Conservation (phyloP, 2,329 filamentous ascomycete genomes). For the Delphinella strobiligena region DNA sequence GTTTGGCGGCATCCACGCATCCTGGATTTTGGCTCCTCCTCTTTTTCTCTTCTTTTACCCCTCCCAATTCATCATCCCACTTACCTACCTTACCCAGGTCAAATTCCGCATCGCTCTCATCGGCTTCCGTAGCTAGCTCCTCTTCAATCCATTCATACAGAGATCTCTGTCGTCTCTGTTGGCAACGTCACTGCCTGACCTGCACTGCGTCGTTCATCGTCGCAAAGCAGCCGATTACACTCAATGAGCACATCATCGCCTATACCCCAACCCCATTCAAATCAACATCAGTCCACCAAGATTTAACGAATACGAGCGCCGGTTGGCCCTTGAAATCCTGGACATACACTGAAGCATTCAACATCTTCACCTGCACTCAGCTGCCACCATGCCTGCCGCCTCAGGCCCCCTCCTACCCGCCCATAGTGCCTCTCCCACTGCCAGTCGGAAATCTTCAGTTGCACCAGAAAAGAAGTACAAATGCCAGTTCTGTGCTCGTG, state of each 20-base stretch:
- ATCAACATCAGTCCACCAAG: slow-evolving; percentile 18
- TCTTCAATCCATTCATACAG: slow-evolving; percentile 1
- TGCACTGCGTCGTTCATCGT: slow-evolving; percentile 6
- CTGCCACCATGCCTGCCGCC: slow-evolving; percentile 51
- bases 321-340: slow-evolving; percentile 16
- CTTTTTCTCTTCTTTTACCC: no score
- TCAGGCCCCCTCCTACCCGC: slow-evolving; percentile 51
- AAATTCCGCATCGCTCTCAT: no score
- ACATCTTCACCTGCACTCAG: slow-evolving; percentile 10
- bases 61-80: no score
- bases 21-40: no score
- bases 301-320: slow-evolving; percentile 26
- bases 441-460: slow-evolving; percentile 57
- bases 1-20: no score
- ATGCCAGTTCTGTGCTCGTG: slow-evolving; percentile 95
- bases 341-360: slow-evolving; percentile 10
- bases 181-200: not conserved
- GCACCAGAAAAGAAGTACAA: slow-evolving; percentile 98
- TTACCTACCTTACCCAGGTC: slow-evolving; percentile 17
- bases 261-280: slow-evolving; percentile 15
- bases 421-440: slow-evolving; percentile 52
- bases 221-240: slow-evolving; percentile 2
- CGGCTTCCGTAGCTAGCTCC: slow-evolving; percentile 8
- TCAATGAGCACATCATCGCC: slow-evolving; percentile 13
- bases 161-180: slow-evolving; percentile 1